Evolutionary conservation across 768 basidiomycete genomes (phyloP).

Genomic region (Termitomyces heimii): DNA sequence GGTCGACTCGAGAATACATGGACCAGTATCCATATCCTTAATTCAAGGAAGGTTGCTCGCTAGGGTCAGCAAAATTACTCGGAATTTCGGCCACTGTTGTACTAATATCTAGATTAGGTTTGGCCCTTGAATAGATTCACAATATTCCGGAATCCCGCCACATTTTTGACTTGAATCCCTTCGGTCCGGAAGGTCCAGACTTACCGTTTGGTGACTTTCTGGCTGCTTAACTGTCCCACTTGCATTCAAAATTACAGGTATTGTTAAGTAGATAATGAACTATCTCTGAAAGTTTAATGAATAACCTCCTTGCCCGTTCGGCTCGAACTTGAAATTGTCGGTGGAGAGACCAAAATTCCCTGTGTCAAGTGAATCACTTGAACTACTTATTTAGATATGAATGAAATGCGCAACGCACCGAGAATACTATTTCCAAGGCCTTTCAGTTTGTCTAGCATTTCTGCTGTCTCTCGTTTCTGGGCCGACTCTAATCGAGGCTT

Average conservation of each 20-base stretch:
- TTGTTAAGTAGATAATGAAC: background rate
- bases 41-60: slow-evolving; percentile 64
- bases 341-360: slow-evolving; percentile 93
- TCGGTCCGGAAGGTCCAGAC: background rate
- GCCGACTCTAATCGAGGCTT: slow-evolving; percentile 68
- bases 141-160: slow-evolving; percentile 36
- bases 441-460: slow-evolving; percentile 92
- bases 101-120: slow-evolving; percentile 24
- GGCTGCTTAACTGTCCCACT: background rate
- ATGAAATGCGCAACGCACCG: slow-evolving; percentile 37
- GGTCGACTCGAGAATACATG: slow-evolving; percentile 88
- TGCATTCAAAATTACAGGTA: background rate
- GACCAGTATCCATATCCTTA: slow-evolving; percentile 81
- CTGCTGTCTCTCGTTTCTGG: slow-evolving; percentile 81
- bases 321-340: slow-evolving; percentile 95
- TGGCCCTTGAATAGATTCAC: slow-evolving; percentile 35
- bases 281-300: slow-evolving; percentile 78
- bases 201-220: background rate
- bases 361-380: slow-evolving; percentile 20
- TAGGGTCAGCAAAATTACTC: slow-evolving; percentile 39
- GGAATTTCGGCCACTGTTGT: background rate
- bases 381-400: background rate
- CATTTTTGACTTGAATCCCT: slow-evolving; percentile 27
- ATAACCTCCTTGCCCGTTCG: slow-evolving; percentile 94
- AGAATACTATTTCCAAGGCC: slow-evolving; percentile 86